Conservation (phyloP, 2,329 filamentous ascomycete species). For the Aureobasidium sp. region DNA sequence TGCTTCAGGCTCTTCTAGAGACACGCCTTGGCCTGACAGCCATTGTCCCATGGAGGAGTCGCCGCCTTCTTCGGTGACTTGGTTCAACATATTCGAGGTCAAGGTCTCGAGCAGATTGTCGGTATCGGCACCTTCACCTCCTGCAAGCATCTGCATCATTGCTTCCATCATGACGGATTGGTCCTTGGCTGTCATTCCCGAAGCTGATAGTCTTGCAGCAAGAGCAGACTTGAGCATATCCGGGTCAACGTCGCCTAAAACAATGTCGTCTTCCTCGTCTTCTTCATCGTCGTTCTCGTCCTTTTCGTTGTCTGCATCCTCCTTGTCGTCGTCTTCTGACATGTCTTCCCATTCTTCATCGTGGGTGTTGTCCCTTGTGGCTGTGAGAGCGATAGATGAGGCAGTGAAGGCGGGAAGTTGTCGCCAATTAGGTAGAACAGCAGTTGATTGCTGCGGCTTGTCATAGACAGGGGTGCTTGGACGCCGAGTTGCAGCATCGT, state of each 20-base stretch:
- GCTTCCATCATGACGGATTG: conserved; percentile 37
- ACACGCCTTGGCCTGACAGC: conserved; percentile 29
- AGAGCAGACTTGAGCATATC: conserved; percentile 32
- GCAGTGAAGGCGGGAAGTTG: conserved; percentile 24
- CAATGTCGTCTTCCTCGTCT: conserved; percentile 21
- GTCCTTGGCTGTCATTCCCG: conserved; percentile 34
- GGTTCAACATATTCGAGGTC: conserved; percentile 36
- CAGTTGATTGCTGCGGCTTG: conserved; percentile 27
- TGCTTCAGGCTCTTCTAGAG: conserved; percentile 22
- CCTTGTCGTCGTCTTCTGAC: neutral
- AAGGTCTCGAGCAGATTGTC: conserved; percentile 39
- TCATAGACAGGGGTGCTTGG: conserved; percentile 15
- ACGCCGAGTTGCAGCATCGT: conserved; percentile 10
- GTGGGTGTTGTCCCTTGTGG: conserved; percentile 14
- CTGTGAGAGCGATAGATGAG: conserved; percentile 6
- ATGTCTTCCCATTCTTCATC: conserved; percentile 7
- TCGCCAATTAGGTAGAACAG: conserved; percentile 41
- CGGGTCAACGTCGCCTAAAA: conserved; percentile 29
- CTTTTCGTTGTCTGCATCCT: conserved; percentile 19
- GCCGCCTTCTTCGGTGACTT: conserved; percentile 25
- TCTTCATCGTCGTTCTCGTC: conserved; percentile 18
- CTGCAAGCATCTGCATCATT: conserved; percentile 39
- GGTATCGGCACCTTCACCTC: conserved; percentile 29
- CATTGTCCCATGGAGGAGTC: conserved; percentile 27
- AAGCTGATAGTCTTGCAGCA: conserved; percentile 25